Evolutionary conservation across 768 basidiomycete genomes (phyloP), one percentile per base, ranked within the genome.

Genomic region (Termitomyces sp.): DNA sequence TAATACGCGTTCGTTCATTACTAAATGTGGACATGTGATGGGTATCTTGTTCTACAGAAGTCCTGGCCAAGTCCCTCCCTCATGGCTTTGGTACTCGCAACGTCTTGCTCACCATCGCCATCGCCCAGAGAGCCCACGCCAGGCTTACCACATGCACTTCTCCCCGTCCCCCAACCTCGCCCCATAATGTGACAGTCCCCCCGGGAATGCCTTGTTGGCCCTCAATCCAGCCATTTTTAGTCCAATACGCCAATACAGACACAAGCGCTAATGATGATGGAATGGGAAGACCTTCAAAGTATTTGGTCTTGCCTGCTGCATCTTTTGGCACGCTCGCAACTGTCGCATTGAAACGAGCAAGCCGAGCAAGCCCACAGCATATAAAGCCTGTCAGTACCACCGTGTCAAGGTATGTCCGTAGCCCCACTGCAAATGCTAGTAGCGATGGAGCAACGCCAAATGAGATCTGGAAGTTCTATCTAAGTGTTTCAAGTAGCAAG

Each of bases 61-160:
- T 22, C 14, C 20, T 22, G 27, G 27, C 22, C 30, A 37, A 39
- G 8, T 45, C 13, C 12, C 32, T 30, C 39, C 3, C 72, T 91
- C 46, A 83, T 65, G 64, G 56, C 74, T 94, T 94, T 13, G 92
- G 91, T 52, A 98, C 85, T 50, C 86, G 82, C 46, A 99, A 78
- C 16, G 97, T 98, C 76, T 98, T 98, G 81, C 93, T 95, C 62
- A 99, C 91, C 96, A 99, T 98, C 48, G 91, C 89, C 16, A 94
- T 89, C 9, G 91, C 96, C 95, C 95, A 98, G 13, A 79, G 69
- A 7, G 77, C 88, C 71, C 94, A 93, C n/a, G 95, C 67, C 36
- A 91, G 60, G 66, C 86, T 86, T 42, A 87, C 86, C 39, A 83
- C 74, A 72, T 99, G 97, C 48, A 98, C 65, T 64, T 98, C 96